phyloP scores from a whole-genome alignment of 179 eudicot genomes.

The Beta corolliflora region DNA sequence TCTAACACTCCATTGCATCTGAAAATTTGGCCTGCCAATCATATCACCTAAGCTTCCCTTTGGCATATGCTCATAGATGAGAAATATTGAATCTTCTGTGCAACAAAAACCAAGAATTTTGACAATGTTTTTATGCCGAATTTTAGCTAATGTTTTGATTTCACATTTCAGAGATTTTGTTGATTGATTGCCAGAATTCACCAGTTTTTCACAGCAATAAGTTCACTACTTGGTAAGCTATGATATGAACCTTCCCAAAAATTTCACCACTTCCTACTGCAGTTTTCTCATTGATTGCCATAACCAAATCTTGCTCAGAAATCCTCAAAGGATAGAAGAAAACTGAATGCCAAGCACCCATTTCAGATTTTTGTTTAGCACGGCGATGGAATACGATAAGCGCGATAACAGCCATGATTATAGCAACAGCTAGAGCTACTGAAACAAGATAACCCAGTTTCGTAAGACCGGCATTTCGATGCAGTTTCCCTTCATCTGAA shows the following conservation, averaged over 20 bases:
- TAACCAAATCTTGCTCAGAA: conserved; percentile 67
- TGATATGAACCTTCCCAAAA: conserved; percentile 65
- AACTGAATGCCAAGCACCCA: conserved; percentile 55
- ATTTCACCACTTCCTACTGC: conserved; percentile 47
- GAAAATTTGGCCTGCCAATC: conserved; percentile 46
- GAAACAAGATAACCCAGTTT: conserved; percentile 52
- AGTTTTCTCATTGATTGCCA: conserved; percentile 66
- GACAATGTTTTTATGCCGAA: conserved; percentile 70
- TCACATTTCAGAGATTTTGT: conserved; percentile 64
- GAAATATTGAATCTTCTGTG: conserved; percentile 59
- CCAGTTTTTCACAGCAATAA: conserved; percentile 69
- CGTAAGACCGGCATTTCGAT: conserved; percentile 38
- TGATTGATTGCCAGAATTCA: conserved; percentile 52
- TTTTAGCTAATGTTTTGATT: conserved; percentile 77
- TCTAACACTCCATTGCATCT: conserved; percentile 65
- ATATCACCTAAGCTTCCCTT: conserved; percentile 84
- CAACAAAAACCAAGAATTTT: conserved; percentile 75
- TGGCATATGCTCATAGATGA: conserved; percentile 65
- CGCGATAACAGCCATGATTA: conserved; percentile 39
- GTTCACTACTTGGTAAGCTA: conserved; percentile 82
- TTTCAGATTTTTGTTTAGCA: conserved; percentile 38
- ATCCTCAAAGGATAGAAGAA: conserved; percentile 84
- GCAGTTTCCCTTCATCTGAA: conserved; percentile 33
- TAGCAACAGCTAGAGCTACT: conserved; percentile 42
- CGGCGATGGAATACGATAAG: conserved; percentile 42